Evolutionary conservation across 208 protist species (phyloP), one percentile per base, ranked within the genome.

Genomic region (Acanthamoeba royreba): DNA sequence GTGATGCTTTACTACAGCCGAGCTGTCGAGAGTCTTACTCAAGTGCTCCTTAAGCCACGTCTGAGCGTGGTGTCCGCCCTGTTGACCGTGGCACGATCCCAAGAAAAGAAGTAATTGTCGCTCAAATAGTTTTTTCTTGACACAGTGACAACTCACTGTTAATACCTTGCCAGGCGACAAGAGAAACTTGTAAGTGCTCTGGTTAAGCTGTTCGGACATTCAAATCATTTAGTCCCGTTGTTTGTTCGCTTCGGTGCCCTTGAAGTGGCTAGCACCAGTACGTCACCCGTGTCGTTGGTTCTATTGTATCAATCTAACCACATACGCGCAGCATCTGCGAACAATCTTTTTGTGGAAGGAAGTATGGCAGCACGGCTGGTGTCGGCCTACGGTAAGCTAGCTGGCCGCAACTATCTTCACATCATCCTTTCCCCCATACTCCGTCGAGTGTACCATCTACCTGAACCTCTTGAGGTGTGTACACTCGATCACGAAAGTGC

Each of bases 301-400:
- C 40, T 1, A 25, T 74, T 17, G 25, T 92, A 13, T 42, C 0
- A n/a, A n/a, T 53, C 7, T n/a, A 61, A 31, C 38, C n/a, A n/a
- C 17, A 33, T 28, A 66, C 43, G 17, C 33, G 9, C 11, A 66
- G 88, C 55, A 43, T 93, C 88, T n/a, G 66, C 66, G 19, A 93
- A 74, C 47, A 81, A 93, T 43, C 43, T 93, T 55, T 93, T 93
- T 45, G 63, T 93, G 2, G 88, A 74, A 63, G 88, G 88, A 9
- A 81, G 88, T 46, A 93, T 93, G 63, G 81, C 66, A 28, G 88
- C 63, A 22, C 42, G 52, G 17, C 45, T 93, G 38, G 45, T 93
- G 25, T 31, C 69, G 31, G 63, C 58, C 47, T 93, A 83, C 69
- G 66, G 55, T 19, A 93, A 93, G 52, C 55, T 93, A 22, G 69